These are phyloP conservation scores for Hypoxylon sp. DNA, from an alignment of 2,329 filamentous ascomycete species.

Conservation along the genomic window DNA sequence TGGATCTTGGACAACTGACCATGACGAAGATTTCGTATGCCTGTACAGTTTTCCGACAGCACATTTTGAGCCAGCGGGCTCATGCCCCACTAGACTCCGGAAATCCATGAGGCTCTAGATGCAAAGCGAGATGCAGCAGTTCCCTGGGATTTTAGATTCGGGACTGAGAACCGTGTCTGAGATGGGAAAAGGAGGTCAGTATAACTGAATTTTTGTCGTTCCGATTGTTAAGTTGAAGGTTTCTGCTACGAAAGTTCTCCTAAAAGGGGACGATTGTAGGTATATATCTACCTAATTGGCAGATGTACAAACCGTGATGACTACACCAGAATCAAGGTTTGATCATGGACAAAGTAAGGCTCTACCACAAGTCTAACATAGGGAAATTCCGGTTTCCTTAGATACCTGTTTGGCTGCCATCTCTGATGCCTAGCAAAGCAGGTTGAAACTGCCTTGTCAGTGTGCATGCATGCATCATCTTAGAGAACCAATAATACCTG, in stretches of 20 bases:
- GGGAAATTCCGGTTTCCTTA: neutral
- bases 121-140: neutral
- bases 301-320: neutral
- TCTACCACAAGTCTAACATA: neutral
- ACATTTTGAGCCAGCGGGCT: neutral
- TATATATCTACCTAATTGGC: neutral
- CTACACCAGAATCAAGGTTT: neutral
- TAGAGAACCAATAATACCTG: neutral
- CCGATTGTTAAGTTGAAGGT: neutral
- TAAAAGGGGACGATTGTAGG: neutral
- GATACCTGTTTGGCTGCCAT: neutral
- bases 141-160: neutral
- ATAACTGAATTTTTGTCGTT: neutral
- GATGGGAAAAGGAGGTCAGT: too few species aligned
- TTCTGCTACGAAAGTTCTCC: neutral
- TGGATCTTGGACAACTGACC: constrained; percentile 1
- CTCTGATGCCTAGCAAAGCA: neutral
- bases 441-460: neutral
- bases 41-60: constrained; percentile 3
- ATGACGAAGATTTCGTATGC: neutral
- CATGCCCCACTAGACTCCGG: neutral
- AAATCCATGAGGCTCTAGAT: neutral
- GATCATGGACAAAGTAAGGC: neutral
- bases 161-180: neutral
- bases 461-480: neutral